Evolutionary conservation across 306 rosid species (phyloP).

Genomic region (Mimosa bimucronata): DNA sequence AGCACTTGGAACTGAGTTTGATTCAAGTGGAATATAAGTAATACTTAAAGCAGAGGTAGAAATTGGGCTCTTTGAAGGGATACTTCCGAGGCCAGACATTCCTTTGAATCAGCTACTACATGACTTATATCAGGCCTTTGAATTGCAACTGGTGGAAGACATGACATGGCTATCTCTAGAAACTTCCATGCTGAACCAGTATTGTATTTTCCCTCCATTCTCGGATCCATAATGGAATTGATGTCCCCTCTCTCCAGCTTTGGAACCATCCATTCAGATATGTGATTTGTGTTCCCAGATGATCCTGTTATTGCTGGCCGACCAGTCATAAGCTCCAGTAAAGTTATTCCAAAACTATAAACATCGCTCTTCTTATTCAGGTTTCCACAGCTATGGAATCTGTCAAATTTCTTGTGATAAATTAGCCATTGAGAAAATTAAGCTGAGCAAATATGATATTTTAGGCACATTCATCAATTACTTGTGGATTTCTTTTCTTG

Average conservation of each 20-base stretch:
- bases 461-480: background rate
- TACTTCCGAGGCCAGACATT: background rate
- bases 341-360: background rate
- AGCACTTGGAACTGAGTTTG: background rate
- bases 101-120: background rate
- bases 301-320: background rate
- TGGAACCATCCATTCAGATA: background rate
- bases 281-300: background rate
- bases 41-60: background rate
- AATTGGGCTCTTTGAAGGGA: background rate
- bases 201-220: background rate
- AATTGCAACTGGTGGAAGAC: background rate
- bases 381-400: background rate
- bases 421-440: background rate
- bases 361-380: background rate
- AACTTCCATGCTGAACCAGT: background rate
- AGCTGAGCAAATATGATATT: background rate
- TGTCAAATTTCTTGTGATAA: background rate
- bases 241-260: background rate
- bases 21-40: background rate
- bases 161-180: background rate
- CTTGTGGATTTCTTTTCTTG: background rate
- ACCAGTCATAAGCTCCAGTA: background rate
- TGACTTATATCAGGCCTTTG: background rate
- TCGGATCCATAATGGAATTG: background rate